A percentile compares a stretch with the other conserved stretches of the same genome.
These are phyloP conservation scores for Dactylis glomerata DNA, from an alignment of 176 grass and related monocot species.

Conservation along the genomic window DNA sequence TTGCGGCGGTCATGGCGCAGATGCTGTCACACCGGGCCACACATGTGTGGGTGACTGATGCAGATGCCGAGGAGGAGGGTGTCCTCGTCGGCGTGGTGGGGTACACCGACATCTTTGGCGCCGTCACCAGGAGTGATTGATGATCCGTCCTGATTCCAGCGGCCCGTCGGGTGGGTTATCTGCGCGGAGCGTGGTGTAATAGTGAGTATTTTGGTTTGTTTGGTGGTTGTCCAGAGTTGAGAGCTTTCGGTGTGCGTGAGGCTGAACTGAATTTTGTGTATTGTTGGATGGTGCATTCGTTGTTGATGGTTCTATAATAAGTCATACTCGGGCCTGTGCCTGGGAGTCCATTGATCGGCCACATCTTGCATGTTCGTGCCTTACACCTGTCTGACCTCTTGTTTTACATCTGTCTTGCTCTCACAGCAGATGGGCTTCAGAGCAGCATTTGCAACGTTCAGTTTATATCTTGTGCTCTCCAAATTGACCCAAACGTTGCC, in stretches of 20 bases:
- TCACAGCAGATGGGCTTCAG: neutral
- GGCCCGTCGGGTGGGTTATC: neutral
- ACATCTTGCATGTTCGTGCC: neutral
- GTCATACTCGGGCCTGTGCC: neutral
- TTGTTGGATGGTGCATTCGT: conserved; percentile 35
- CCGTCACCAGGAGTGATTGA: conserved; percentile 50
- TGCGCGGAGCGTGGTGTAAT: no score
- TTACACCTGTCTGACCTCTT: neutral
- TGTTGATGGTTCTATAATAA: conserved; percentile 23
- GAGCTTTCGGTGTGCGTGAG: neutral
- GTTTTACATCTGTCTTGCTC: no score
- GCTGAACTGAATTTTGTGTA: conserved; percentile 15
- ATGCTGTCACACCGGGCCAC: conserved; percentile 87
- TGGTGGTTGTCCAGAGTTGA: neutral
- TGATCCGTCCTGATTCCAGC: neutral
- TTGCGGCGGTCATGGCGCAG: conserved; percentile 93
- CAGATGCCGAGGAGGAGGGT: conserved; percentile 47
- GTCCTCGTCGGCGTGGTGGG: conserved; percentile 77
- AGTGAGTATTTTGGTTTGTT: no score
- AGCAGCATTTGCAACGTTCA: neutral
- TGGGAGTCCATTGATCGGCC: neutral
- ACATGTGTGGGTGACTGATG: conserved; percentile 87
- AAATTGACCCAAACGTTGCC: neutral
- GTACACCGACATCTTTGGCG: conserved; percentile 79
- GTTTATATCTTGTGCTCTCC: neutral